Percentiles rank a stretch among this genome's conserved stretches.
phyloP scores from a whole-genome alignment of 768 basidiomycete genomes.

The Mycena haematopus region DNA sequence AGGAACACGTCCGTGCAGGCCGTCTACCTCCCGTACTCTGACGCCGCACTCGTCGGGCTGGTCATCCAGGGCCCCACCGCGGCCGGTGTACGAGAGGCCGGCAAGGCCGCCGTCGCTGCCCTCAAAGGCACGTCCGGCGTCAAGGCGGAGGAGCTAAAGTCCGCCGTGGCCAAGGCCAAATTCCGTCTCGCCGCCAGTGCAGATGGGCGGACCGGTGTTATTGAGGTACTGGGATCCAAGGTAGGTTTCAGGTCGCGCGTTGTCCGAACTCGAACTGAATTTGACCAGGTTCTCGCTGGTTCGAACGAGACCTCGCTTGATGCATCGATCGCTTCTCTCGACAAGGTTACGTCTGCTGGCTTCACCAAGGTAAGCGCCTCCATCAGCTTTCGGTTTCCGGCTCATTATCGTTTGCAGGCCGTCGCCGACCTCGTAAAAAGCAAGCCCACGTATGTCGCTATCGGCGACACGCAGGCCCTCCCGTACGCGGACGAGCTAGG shows the following conservation, averaged over 20 bases:
- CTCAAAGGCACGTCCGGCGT: slow-evolving; percentile 70
- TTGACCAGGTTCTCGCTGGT: slow-evolving; percentile 64
- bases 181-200: slow-evolving; percentile 74
- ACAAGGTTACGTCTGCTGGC: slow-evolving; percentile 67
- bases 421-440: slow-evolving; percentile 68
- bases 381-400: slow-evolving; percentile 2
- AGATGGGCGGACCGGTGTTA: slow-evolving; percentile 75
- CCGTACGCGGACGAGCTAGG: slow-evolving; percentile 89
- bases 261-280: slow-evolving; percentile 2
- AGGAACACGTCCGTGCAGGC: slow-evolving; percentile 67
- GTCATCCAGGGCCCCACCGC: slow-evolving; percentile 74
- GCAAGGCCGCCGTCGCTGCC: slow-evolving; percentile 69
- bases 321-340: slow-evolving; percentile 68
- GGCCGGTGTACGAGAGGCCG: slow-evolving; percentile 69
- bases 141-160: slow-evolving; percentile 74
- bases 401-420: slow-evolving; percentile 48
- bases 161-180: slow-evolving; percentile 87
- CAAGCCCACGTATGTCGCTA: slow-evolving; percentile 87
- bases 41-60: slow-evolving; percentile 87
- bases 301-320: slow-evolving; percentile 61
- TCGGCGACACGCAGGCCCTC: slow-evolving; percentile 78
- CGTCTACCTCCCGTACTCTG: slow-evolving; percentile 88
- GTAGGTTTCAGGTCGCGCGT: slow-evolving; percentile 47
- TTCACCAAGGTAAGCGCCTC: slow-evolving; percentile 67
- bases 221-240: slow-evolving; percentile 67